Base-by-base conservation (phyloP, 805 yeast genomes). In the Metschnikowia henanensis region DNA sequence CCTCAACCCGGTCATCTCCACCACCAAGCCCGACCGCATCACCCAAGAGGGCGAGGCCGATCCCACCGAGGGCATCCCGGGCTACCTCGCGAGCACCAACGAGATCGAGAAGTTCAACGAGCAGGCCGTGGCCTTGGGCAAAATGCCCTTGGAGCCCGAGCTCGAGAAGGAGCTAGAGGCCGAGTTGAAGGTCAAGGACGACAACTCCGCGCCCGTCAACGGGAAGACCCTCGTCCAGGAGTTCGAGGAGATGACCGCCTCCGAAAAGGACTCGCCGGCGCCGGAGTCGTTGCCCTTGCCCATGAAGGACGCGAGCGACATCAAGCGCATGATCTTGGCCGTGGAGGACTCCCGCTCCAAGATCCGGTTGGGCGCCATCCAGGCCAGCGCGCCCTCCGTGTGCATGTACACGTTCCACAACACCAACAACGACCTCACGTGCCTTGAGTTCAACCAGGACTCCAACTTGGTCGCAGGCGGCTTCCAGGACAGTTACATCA, bases 381-480 rank as follows among this genome's bases (percentile, higher is more conserved):
- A 87, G 65, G 85, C 95, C 4, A 73, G 89, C 18, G 79, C 92
- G 20, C 99, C 99, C 18, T 86, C 95, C 44, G 96, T 92, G 28
- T 94, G 98, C 65, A 88, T 92, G 96, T 94, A 94, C 70, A 92
- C 98, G 1, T 91, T 94, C 70, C 99, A 94, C 72, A 94, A 94
- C 66, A 87, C 97, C 9, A 84, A 88, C 60, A 84, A 85, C 52
- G 95, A 87, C 49, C 71, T 94, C 75, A 87, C 95, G n/a, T 80
- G 90, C 38, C 61, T 92, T 36, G 87, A 83, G 50, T 92, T 92
- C 70, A 89, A 92, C 56, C 87, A 84, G 41, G 97, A 92, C 63
- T 81, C 92, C 15, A 81, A 91, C 18, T 57, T 90, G 50, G 84
- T 88, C 23, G 97, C 97, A 2, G 96, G 91, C 26, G 98, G 99